phyloP scores from a whole-genome alignment of 2,329 filamentous ascomycete species.

The Aspergillus proliferans region DNA sequence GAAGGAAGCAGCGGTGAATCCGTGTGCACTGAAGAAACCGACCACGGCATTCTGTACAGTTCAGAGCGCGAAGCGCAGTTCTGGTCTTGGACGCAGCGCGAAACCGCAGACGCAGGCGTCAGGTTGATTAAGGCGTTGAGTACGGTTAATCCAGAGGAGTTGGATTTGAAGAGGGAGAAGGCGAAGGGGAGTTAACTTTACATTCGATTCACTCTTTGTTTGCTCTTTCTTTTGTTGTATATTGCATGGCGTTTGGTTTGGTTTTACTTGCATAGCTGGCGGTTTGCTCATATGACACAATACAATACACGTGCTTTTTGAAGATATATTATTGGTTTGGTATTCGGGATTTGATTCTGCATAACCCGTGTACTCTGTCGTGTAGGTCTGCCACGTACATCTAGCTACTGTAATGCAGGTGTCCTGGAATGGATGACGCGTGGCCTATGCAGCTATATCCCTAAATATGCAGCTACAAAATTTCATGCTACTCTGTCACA shows the following conservation, averaged over 20 bases:
- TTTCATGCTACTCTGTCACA: no score
- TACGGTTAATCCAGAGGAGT: conserved; percentile 12
- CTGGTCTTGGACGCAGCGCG: conserved; percentile 48
- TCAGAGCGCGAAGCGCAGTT: conserved; percentile 45
- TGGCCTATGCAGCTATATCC: no score
- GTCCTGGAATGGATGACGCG: no score
- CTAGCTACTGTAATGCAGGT: no score
- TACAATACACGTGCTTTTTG: no score
- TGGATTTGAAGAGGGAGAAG: neutral
- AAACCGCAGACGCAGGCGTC: conserved; percentile 47
- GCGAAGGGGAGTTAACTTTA: neutral
- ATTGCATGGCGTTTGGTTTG: neutral
- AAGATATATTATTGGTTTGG: no score
- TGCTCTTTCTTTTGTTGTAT: neutral
- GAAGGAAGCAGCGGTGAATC: conserved; percentile 19
- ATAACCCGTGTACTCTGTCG: no score
- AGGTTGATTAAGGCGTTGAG: conserved; percentile 45
- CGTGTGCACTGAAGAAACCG: conserved; percentile 12
- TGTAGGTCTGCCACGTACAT: no score
- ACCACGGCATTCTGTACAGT: conserved; percentile 19
- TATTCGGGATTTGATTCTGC: no score
- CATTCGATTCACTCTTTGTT: neutral
- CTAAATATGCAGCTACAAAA: no score
- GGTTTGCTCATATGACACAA: no score
- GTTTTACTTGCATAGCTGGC: neutral